Evolutionary conservation across 1,139 yeast genomes (phyloP).

Genomic region (Sugiyamaella xylanicola): DNA sequence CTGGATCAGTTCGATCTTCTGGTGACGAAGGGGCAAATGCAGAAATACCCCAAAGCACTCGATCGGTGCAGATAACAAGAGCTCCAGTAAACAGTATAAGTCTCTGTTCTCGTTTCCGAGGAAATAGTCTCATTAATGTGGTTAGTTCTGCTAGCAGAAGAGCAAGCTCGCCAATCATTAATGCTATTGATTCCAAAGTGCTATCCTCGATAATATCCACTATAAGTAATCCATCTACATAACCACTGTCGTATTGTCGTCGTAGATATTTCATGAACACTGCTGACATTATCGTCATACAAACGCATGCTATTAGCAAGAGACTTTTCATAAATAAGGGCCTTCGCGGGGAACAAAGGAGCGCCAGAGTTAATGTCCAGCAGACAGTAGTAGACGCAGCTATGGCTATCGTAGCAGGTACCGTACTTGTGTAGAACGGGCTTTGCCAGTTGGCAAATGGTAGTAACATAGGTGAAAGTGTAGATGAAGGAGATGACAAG

Average conservation of each 20-base stretch:
- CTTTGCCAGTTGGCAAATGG: conserved; percentile 24
- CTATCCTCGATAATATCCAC: conserved; percentile 20
- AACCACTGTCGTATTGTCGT: conserved; percentile 31
- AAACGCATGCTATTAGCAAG: conserved; percentile 31
- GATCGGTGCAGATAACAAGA: conserved; percentile 56
- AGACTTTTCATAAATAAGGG: conserved; percentile 35
- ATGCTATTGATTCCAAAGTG: conserved; percentile 21
- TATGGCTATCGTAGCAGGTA: conserved; percentile 34
- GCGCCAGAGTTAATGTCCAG: conserved; percentile 33
- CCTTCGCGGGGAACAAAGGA: conserved; percentile 31
- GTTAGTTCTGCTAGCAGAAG: conserved; percentile 71
- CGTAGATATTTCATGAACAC: conserved; percentile 27
- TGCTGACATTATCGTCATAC: conserved; percentile 32
- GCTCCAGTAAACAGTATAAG: conserved; percentile 61
- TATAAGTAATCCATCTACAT: conserved; percentile 27
- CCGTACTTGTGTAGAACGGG: conserved; percentile 35
- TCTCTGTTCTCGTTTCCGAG: conserved; percentile 66
- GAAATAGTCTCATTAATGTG: conserved; percentile 65
- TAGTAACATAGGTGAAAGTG: neutral
- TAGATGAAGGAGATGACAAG: neutral
- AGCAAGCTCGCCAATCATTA: conserved; percentile 23
- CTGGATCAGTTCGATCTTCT: conserved; percentile 42
- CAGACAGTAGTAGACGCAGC: conserved; percentile 35
- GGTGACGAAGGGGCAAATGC: conserved; percentile 48
- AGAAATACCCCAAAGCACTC: conserved; percentile 67